phyloP scores from a whole-genome alignment of 2,329 filamentous ascomycete species.

The Diplodia mutila region DNA sequence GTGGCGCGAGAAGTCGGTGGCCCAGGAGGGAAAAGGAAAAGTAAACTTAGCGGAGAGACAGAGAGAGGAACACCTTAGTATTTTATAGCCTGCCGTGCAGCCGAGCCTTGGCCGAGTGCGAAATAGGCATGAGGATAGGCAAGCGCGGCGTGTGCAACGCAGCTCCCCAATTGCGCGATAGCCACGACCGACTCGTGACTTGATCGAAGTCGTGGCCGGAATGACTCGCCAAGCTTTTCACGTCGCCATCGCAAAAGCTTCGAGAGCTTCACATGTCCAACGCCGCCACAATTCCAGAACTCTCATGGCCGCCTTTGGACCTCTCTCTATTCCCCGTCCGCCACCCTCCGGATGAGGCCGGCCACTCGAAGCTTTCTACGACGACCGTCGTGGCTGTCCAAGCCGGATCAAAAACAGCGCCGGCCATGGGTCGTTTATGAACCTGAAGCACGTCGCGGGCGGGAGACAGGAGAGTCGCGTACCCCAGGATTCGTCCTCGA shows the following conservation, averaged over 20 bases:
- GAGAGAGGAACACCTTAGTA: too few species aligned
- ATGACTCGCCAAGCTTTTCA: constrained; percentile 1
- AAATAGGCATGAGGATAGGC: constrained; percentile 12
- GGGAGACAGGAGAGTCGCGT: neutral
- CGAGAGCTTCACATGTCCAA: neutral
- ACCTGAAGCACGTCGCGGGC: neutral
- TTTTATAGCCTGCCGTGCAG: neutral
- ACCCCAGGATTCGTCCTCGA: neutral
- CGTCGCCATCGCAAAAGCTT: neutral
- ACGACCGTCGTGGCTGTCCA: neutral
- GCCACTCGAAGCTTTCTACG: neutral
- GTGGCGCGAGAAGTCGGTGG: neutral
- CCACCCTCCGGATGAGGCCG: constrained; percentile 4
- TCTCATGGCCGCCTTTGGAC: neutral
- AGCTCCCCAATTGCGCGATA: neutral
- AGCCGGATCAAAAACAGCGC: neutral
- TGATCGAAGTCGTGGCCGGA: neutral
- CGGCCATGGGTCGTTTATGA: neutral
- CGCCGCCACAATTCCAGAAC: neutral
- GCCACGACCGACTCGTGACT: neutral
- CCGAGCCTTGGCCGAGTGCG: constrained; percentile 4
- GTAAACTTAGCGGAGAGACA: neutral
- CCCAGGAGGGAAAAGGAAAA: too few species aligned
- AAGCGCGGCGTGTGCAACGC: neutral
- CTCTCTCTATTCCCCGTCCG: neutral